A percentile compares a stretch with the other conserved stretches of the same genome.
Conservation (phyloP, 345 rosid species). For the Toxicodendron radicans region DNA sequence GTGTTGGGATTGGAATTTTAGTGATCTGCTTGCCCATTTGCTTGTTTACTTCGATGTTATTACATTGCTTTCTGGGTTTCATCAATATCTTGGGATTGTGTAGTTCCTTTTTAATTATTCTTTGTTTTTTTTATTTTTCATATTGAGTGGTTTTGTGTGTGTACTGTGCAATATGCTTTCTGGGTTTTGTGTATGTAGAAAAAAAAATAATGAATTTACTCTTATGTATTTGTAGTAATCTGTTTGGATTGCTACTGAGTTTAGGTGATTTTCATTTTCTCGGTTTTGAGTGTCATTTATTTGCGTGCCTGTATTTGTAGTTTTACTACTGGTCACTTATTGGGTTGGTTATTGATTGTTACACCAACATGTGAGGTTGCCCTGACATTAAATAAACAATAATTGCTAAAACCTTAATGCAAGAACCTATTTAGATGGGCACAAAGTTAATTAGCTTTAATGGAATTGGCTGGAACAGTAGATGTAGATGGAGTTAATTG, state of each 20-base stretch:
- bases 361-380: background rate
- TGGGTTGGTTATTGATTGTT: constrained; percentile 13
- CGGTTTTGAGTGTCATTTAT: background rate
- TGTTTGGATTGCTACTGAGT: background rate
- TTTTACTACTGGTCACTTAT: constrained; percentile 4
- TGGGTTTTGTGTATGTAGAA: background rate
- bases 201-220: background rate
- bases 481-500: background rate
- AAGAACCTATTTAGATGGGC: constrained; percentile 1
- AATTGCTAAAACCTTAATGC: background rate
- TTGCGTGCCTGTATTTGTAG: background rate
- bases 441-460: constrained; percentile 6
- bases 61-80: constrained; percentile 2
- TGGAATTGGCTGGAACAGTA: constrained; percentile 8
- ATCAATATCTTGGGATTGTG: constrained; percentile 1
- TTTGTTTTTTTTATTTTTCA: background rate
- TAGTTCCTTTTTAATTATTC: background rate
- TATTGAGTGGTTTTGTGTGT: background rate
- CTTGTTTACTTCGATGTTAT: constrained; percentile 4
- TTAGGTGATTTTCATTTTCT: background rate
- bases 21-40: constrained; percentile 16
- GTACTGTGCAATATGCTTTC: background rate
- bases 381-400: background rate
- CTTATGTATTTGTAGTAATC: background rate
- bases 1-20: constrained; percentile 21